Evolutionary conservation across 805 yeast species (phyloP).

Genomic region (Kazachstania viticola): DNA sequence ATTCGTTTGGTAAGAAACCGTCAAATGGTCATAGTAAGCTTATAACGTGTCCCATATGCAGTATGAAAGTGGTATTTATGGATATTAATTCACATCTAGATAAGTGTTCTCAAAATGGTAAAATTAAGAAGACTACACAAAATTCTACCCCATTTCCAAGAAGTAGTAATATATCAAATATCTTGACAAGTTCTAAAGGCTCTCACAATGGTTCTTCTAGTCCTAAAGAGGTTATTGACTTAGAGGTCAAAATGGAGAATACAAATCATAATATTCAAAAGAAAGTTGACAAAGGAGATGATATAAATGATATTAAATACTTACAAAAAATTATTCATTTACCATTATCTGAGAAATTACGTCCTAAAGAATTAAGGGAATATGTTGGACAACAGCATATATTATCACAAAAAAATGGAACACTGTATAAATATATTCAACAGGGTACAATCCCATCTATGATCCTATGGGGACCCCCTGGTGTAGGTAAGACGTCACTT

Average conservation of each 20-base stretch:
- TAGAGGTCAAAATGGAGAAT: too few relatives aligned
- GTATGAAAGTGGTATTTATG: constrained; percentile 14
- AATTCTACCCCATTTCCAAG: too few relatives aligned
- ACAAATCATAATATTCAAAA: too few relatives aligned
- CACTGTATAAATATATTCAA: constrained; percentile 51
- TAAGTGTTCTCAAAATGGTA: too few relatives aligned
- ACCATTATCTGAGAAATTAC: constrained; percentile 66
- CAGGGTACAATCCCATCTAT: constrained; percentile 66
- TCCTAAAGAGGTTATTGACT: too few relatives aligned
- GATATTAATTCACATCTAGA: constrained; percentile 24
- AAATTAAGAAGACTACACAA: too few relatives aligned
- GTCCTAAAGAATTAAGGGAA: constrained; percentile 62
- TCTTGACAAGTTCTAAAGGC: constrained; percentile 1
- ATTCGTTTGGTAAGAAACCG: too few relatives aligned
- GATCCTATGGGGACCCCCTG: constrained; percentile 93
- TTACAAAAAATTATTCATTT: constrained; percentile 21
- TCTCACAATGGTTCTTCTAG: too few relatives aligned
- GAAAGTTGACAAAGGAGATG: too few relatives aligned
- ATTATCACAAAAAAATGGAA: constrained; percentile 47
- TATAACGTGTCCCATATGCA: constrained; percentile 27
- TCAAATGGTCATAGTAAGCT: too few relatives aligned
- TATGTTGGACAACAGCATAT: constrained; percentile 82
- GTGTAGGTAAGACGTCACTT: constrained; percentile 81
- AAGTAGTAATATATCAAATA: neutral
- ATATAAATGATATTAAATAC: constrained; percentile 16